These are phyloP conservation scores for Colletotrichum somersetense DNA, from an alignment of 2,329 filamentous ascomycete genomes.

Conservation along the genomic window DNA sequence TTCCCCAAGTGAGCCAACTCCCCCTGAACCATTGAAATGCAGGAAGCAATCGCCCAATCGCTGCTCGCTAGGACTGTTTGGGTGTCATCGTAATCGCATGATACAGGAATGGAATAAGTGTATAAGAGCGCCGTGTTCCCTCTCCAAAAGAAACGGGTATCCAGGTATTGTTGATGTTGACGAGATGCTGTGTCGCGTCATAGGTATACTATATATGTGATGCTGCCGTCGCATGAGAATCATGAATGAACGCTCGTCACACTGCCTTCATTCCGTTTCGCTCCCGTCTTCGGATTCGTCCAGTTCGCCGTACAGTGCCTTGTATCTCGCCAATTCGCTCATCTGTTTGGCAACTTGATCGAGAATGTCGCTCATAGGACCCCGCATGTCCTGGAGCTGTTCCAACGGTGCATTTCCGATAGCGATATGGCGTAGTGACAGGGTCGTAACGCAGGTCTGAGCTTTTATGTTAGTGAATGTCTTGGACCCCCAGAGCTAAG, in stretches of 20 bases:
- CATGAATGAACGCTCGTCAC: constrained; percentile 36
- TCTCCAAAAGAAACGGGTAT: constrained; percentile 40
- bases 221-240: constrained; percentile 37
- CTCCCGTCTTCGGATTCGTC: constrained; percentile 50
- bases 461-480: constrained; percentile 44
- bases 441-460: constrained; percentile 84
- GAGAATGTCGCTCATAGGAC: constrained; percentile 81
- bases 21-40: constrained; percentile 19
- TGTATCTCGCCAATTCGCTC: constrained; percentile 73
- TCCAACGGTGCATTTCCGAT: constrained; percentile 73
- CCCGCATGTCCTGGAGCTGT: constrained; percentile 78
- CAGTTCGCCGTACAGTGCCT: constrained; percentile 63
- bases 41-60: constrained; percentile 15
- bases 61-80: constrained; percentile 29
- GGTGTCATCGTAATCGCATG: constrained; percentile 38
- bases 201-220: constrained; percentile 41
- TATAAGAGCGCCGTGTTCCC: constrained; percentile 36
- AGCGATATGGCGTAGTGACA: constrained; percentile 83
- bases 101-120: constrained; percentile 37
- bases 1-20: background rate
- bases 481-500: no score
- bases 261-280: constrained; percentile 49
- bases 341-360: constrained; percentile 71
- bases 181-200: constrained; percentile 35
- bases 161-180: constrained; percentile 36